A percentile compares a stretch with the other conserved stretches of the same genome.
Evolutionary conservation across 2,329 filamentous ascomycete genomes (phyloP).

Genomic region (Colletotrichum shisoi): DNA sequence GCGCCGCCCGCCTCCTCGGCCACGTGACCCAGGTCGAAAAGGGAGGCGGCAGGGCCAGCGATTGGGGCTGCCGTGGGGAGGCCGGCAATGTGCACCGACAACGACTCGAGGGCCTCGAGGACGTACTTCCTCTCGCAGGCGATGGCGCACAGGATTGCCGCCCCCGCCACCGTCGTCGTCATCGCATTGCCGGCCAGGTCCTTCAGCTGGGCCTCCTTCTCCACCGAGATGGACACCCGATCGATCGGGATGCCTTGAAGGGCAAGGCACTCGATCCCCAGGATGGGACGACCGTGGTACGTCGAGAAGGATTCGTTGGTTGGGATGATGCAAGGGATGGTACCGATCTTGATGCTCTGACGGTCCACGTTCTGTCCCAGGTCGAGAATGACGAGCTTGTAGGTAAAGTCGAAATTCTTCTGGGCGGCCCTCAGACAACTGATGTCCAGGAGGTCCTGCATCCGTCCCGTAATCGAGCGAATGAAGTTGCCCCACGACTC

Average conservation of each 20-base stretch:
- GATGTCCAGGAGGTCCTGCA: constrained; percentile 73
- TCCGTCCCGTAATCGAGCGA: constrained; percentile 61
- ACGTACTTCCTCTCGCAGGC: constrained; percentile 46
- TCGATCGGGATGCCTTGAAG: constrained; percentile 74
- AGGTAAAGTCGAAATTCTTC: constrained; percentile 60
- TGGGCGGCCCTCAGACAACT: constrained; percentile 60
- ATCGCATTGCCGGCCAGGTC: constrained; percentile 83
- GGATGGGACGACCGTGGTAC: constrained; percentile 66
- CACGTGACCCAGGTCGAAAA: neutral
- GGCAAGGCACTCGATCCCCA: constrained; percentile 67
- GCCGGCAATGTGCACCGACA: neutral
- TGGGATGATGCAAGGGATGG: constrained; percentile 74
- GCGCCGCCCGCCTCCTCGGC: neutral
- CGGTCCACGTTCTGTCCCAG: constrained; percentile 78
- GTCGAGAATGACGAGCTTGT: constrained; percentile 63
- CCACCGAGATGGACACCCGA: constrained; percentile 68
- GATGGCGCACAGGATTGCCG: constrained; percentile 67
- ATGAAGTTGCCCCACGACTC: constrained; percentile 63
- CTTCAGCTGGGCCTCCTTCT: constrained; percentile 68
- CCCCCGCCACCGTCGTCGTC: constrained; percentile 75
- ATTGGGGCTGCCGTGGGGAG: neutral
- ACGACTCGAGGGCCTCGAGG: neutral
- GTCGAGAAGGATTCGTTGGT: constrained; percentile 68
- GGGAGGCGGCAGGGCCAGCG: neutral
- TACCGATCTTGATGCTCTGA: constrained; percentile 61